phyloP scores from a whole-genome alignment of 2,329 filamentous ascomycete genomes.

The Dryadomyces quercivorus region DNA sequence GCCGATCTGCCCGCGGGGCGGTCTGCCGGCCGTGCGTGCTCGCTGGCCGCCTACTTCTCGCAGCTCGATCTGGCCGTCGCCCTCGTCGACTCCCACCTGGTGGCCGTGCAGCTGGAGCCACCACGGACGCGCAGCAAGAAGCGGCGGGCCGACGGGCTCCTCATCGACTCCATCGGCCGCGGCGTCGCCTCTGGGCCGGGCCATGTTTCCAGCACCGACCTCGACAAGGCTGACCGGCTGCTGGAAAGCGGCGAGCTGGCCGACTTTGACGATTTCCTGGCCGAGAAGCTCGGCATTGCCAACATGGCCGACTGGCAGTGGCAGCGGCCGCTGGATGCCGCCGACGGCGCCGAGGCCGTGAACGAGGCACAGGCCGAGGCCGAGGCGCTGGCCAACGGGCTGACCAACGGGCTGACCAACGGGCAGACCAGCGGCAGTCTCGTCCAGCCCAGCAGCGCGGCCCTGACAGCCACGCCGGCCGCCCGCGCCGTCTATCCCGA shows the following conservation, averaged over 20 bases:
- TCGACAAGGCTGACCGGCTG: slow-evolving; percentile 33
- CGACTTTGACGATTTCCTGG: slow-evolving; percentile 30
- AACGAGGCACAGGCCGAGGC: slow-evolving; percentile 11
- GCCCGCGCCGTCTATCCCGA: slow-evolving; percentile 27
- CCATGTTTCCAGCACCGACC: slow-evolving; percentile 34
- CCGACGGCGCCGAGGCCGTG: slow-evolving; percentile 2
- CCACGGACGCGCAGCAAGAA: slow-evolving; percentile 43
- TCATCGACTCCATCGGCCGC: slow-evolving; percentile 64
- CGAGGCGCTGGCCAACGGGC: neutral
- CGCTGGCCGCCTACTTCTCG: slow-evolving; percentile 49
- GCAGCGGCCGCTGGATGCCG: slow-evolving; percentile 14
- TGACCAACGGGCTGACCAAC: slow-evolving; percentile 1
- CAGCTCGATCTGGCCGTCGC: slow-evolving; percentile 56
- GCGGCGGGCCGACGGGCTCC: slow-evolving; percentile 44
- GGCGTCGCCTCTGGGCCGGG: slow-evolving; percentile 26
- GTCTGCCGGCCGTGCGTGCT: slow-evolving; percentile 19
- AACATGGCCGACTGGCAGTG: slow-evolving; percentile 10
- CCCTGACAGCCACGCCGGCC: neutral
- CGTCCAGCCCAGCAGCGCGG: neutral
- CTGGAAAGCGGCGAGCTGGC: slow-evolving; percentile 31
- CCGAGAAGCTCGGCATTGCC: slow-evolving; percentile 32
- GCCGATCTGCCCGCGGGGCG: slow-evolving; percentile 27
- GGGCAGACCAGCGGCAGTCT: neutral
- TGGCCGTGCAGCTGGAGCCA: slow-evolving; percentile 58
- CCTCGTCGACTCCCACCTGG: slow-evolving; percentile 48